Base-by-base conservation (phyloP, 257 asterid genomes). In the Thymus mandschuricus region DNA sequence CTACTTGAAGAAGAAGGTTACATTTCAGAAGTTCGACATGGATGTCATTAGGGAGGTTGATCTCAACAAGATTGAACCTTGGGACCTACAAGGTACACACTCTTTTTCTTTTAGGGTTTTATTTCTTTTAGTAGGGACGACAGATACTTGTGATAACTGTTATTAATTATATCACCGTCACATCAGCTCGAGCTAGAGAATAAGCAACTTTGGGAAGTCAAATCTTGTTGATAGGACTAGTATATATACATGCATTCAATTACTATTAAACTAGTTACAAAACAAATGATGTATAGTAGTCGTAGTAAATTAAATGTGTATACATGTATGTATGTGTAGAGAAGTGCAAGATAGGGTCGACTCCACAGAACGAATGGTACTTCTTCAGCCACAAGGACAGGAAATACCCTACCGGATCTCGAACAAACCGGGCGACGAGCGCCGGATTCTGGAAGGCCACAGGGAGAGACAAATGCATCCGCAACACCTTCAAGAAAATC, bases 371-470 rank as follows among this genome's bases (percentile, higher is more conserved):
- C 5, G 98, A 92, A 48, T 92, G 98, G 98, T 92, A 92, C 76
- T 86, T 92, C 64, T 90, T 92, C 89, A 92, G 98, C 82, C 98
- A 90, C 89, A 92, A 92, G 83, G 97, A 92, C 60, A 84, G 95
- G 41, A 92, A 92, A 60, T 92, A 92, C n/a, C 98, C 98, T 0
- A 92, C 98, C 0, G 98, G 98, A 1, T 90, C 98, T 5, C 71
- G 96, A 70, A 92, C 98, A 1, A 92, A 92, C 66, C 55, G 97
- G 60, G 98, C 98, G 0, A 90, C 98, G 3, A 83, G 79, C 69
- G 98, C 98, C 0, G 98, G 98, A 1, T 92, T 92, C 65, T 92
- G 98, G 98, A 92, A 92, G 81, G 98, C 98, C 0, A 92, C 98
- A 0, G 98, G 98, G 3, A 77, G 98, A 6, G 97, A 92, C 80